A percentile compares a stretch with the other conserved stretches of the same genome.
Evolutionary conservation across 164 flowering plant genomes (phyloP).

Genomic region (Euptelea pleiosperma): DNA sequence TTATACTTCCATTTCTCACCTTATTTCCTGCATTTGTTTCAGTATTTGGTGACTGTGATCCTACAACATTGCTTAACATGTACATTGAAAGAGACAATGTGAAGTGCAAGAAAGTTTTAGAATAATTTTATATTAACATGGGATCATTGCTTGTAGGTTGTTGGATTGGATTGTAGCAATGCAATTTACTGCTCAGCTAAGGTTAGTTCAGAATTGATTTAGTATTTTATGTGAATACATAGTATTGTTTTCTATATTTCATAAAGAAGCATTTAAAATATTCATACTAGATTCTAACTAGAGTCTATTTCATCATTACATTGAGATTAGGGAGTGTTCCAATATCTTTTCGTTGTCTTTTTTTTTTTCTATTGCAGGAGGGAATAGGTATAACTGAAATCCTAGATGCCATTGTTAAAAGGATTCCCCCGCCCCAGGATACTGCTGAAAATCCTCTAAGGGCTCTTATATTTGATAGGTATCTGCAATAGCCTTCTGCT

Average conservation of each 20-base stretch:
- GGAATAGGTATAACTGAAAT: slow-evolving; percentile 89
- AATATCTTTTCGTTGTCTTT: neutral
- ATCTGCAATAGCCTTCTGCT: slow-evolving; percentile 9
- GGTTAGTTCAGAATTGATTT: slow-evolving; percentile 40
- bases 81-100: no score
- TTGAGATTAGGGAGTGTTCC: neutral
- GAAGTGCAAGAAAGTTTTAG: no score
- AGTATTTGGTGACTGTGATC: no score
- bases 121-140: neutral
- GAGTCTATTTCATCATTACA: neutral
- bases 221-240: neutral
- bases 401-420: slow-evolving; percentile 74
- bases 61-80: no score
- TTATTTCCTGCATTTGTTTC: neutral
- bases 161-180: slow-evolving; percentile 87
- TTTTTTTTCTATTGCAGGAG: slow-evolving; percentile 51
- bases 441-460: slow-evolving; percentile 72
- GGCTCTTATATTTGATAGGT: slow-evolving; percentile 98
- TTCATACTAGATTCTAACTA: neutral
- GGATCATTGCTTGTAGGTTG: slow-evolving; percentile 40
- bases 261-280: neutral
- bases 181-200: slow-evolving; percentile 93
- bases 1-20: neutral
- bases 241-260: slow-evolving; percentile 1
- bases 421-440: slow-evolving; percentile 73